Evolutionary conservation across 1,139 yeast species (phyloP).

Genomic region (Blastobotrys capitulatus): DNA sequence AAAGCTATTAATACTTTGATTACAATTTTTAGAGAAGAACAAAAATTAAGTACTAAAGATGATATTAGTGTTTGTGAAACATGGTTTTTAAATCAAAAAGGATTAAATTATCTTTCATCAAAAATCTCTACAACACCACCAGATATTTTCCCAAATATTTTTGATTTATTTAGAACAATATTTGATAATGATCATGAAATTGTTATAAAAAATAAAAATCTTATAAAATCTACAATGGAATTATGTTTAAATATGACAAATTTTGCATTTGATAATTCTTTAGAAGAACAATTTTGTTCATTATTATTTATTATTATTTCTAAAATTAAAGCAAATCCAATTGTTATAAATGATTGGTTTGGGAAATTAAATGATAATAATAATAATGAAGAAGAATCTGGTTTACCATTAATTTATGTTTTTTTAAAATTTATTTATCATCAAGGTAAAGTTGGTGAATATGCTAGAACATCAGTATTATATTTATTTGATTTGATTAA

Average conservation of each 20-base stretch:
- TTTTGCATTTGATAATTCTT: conserved; percentile 11
- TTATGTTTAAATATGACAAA: conserved; percentile 19
- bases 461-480: conserved; percentile 30
- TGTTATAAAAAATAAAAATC: conserved; percentile 15
- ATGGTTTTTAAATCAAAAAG: conserved; percentile 19
- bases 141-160: conserved; percentile 1
- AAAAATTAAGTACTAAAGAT: conserved; percentile 3
- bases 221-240: conserved; percentile 17
- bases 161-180: conserved; percentile 17
- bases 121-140: conserved; percentile 16
- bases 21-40: conserved; percentile 15
- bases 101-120: conserved; percentile 15
- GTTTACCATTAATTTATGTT: conserved; percentile 27
- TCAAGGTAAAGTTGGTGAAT: conserved; percentile 29
- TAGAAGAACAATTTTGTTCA: conserved; percentile 19
- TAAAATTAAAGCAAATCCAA: conserved; percentile 18
- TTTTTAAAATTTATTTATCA: conserved; percentile 27
- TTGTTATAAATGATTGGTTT: conserved; percentile 20
- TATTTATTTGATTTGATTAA: conserved; percentile 27
- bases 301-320: conserved; percentile 21
- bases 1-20: conserved; percentile 1
- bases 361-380: conserved; percentile 10
- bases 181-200: conserved; percentile 16
- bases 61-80: conserved; percentile 15
- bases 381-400: background rate